These are phyloP conservation scores for Cucumis hystrix DNA, from an alignment of 306 rosid genomes.

Conservation along the genomic window DNA sequence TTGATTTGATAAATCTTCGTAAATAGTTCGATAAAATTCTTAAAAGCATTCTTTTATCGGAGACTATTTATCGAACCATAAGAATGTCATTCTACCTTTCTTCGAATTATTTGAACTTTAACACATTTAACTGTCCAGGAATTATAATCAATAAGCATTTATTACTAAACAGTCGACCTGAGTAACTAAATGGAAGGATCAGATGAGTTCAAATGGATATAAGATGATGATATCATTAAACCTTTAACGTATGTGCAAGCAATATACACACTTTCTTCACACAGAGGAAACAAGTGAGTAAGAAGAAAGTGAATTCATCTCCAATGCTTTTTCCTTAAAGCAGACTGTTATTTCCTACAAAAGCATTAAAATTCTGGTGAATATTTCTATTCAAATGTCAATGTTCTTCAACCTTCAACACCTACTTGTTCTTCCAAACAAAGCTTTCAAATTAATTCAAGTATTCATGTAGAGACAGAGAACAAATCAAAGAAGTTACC, in stretches of 20 bases:
- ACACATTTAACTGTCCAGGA: no score
- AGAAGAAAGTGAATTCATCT: neutral
- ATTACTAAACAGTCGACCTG: neutral
- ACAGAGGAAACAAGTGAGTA: neutral
- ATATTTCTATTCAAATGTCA: constrained; percentile 1
- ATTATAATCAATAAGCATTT: no score
- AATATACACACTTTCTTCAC: neutral
- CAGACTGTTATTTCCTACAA: neutral
- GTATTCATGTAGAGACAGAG: neutral
- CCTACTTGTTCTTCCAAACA: neutral
- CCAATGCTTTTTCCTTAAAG: neutral
- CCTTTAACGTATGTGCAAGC: neutral
- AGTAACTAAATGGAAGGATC: neutral
- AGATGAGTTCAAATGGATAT: neutral
- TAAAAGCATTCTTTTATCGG: no score
- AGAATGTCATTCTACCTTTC: no score
- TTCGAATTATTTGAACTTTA: no score
- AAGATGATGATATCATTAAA: neutral
- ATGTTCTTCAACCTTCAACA: neutral
- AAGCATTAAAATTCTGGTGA: neutral
- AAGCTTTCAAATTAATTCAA: neutral
- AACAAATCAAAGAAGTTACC: neutral
- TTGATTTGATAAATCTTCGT: no score
- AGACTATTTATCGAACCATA: no score
- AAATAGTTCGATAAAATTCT: no score